phyloP scores from a whole-genome alignment of 78 protist species.

The Guillardia theta region DNA sequence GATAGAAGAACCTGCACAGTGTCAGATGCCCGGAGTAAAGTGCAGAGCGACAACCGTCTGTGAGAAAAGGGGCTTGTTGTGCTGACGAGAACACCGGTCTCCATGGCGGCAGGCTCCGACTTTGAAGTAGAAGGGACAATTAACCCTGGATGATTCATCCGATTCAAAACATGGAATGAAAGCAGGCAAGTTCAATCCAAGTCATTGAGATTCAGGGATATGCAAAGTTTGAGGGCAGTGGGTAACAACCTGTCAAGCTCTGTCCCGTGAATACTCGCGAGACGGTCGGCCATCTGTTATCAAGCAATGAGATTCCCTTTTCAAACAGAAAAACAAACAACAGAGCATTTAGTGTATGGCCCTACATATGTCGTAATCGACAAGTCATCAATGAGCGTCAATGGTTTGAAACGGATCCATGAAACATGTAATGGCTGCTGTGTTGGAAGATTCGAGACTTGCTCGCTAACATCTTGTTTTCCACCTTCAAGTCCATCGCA shows the following conservation, averaged over 20 bases:
- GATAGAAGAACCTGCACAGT: conserved; percentile 89
- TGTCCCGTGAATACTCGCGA: conserved; percentile 72
- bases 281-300: conserved; percentile 69
- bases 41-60: too few relatives aligned
- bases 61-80: conserved; percentile 85
- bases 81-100: conserved; percentile 93
- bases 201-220: background rate
- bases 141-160: conserved; percentile 67
- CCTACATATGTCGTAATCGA: too few relatives aligned
- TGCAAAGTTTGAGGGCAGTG: background rate
- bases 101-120: conserved; percentile 99
- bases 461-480: too few relatives aligned
- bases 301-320: too few relatives aligned
- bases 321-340: too few relatives aligned
- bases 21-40: too few relatives aligned
- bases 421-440: too few relatives aligned
- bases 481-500: too few relatives aligned
- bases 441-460: too few relatives aligned
- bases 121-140: conserved; percentile 97
- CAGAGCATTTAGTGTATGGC: too few relatives aligned
- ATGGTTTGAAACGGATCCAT: too few relatives aligned
- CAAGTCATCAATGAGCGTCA: too few relatives aligned
- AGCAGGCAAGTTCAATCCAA: background rate
- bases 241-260: conserved; percentile 73
- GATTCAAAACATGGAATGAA: background rate